Conservation (phyloP, 1,139 yeast species). For the Yamadazyma aaseri region DNA sequence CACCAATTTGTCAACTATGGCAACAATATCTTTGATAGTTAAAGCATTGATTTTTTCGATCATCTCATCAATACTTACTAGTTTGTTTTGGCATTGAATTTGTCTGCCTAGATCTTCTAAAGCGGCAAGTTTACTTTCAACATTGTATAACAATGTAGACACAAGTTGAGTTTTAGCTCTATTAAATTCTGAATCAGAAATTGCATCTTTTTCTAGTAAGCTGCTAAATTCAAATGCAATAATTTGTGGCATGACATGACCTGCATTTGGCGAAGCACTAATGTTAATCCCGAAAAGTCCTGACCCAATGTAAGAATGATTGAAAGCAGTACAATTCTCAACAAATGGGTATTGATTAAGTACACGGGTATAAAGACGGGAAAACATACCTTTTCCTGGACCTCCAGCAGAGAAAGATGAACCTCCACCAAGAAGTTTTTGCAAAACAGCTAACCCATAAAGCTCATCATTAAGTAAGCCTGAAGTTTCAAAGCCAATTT, state of each 20-base stretch:
- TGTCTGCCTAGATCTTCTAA: slow-evolving; percentile 96
- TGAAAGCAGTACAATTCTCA: slow-evolving; percentile 84
- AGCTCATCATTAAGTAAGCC: slow-evolving; percentile 84
- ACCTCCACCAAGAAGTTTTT: slow-evolving; percentile 94
- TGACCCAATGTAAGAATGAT: slow-evolving; percentile 86
- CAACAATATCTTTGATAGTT: slow-evolving; percentile 62
- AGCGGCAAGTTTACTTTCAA: slow-evolving; percentile 88
- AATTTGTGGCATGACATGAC: slow-evolving; percentile 78
- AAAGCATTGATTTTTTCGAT: slow-evolving; percentile 69
- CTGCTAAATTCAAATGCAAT: slow-evolving; percentile 73
- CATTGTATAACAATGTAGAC: slow-evolving; percentile 87
- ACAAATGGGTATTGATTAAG: slow-evolving; percentile 89
- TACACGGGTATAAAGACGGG: slow-evolving; percentile 87
- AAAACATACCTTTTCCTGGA: slow-evolving; percentile 99
- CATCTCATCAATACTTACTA: slow-evolving; percentile 84
- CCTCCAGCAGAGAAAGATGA: slow-evolving; percentile 99
- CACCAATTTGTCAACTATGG: slow-evolving; percentile 74
- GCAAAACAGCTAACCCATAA: slow-evolving; percentile 87
- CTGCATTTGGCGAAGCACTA: slow-evolving; percentile 83
- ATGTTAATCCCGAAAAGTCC: slow-evolving; percentile 91
- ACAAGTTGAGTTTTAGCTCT: slow-evolving; percentile 92
- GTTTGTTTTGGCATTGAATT: slow-evolving; percentile 76
- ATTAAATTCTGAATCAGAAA: slow-evolving; percentile 69
- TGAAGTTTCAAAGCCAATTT: slow-evolving; percentile 85
- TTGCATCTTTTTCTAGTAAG: slow-evolving; percentile 56